These are phyloP conservation scores for Aurantiochytrium sp. DNA, from an alignment of 108 stramenopile species.

Conservation along the genomic window DNA sequence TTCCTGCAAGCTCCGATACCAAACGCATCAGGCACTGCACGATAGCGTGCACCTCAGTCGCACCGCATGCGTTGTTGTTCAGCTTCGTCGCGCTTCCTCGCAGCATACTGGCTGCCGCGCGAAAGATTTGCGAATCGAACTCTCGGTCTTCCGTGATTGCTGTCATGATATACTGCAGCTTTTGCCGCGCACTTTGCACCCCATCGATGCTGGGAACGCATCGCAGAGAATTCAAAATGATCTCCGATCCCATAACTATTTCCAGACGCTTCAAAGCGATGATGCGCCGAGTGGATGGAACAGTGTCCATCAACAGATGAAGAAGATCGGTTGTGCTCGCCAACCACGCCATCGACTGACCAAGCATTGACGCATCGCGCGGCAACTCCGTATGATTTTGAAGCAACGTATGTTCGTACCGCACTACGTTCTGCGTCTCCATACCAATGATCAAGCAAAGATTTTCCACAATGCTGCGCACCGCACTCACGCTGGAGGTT, in stretches of 20 bases:
- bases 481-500: not conserved
- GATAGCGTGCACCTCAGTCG: not conserved
- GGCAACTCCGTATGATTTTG: not conserved
- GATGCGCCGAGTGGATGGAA: not conserved
- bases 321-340: not conserved
- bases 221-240: not conserved
- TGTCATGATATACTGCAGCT: not conserved
- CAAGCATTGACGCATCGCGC: not conserved
- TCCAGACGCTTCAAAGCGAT: not conserved
- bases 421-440: not conserved
- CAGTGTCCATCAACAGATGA: not conserved
- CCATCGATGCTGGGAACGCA: not conserved
- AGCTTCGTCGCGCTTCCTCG: not conserved
- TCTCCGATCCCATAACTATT: not conserved
- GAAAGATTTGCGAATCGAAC: not conserved
- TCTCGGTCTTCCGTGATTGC: not conserved
- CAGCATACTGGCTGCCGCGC: not conserved
- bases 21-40: not conserved
- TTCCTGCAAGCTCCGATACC: constrained; percentile 21
- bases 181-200: not conserved
- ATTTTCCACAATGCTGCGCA: not conserved
- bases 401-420: not conserved
- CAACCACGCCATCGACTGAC: not conserved
- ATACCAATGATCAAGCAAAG: not conserved
- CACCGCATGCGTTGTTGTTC: not conserved